These are phyloP conservation scores for Auricularia sp. DNA, from an alignment of 768 basidiomycete species.

Conservation along the genomic window DNA sequence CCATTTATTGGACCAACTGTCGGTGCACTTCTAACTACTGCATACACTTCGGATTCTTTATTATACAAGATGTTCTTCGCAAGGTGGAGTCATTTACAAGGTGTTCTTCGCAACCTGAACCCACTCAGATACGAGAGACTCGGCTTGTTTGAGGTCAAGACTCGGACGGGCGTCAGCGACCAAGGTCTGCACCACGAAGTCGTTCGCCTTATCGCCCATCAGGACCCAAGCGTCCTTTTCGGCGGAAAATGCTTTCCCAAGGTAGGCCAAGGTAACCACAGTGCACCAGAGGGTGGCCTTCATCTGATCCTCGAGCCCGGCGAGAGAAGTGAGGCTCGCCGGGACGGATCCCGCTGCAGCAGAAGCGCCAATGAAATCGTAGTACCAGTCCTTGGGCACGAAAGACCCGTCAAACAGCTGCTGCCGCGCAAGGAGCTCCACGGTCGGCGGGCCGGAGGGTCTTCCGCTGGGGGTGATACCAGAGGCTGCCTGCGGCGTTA, in stretches of 20 bases:
- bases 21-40: too few species aligned
- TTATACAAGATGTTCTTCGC: too few species aligned
- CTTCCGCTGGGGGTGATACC: not conserved
- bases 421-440: not conserved
- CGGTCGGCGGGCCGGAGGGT: not conserved
- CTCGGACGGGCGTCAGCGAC: too few species aligned
- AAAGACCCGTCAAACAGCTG: conserved; percentile 37
- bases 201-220: conserved; percentile 31
- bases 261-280: conserved; percentile 34
- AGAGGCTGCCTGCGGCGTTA: too few species aligned
- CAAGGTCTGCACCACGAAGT: conserved; percentile 15
- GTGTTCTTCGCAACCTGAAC: too few species aligned
- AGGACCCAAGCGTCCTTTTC: conserved; percentile 34
- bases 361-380: conserved; percentile 19
- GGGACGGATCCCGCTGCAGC: not conserved
- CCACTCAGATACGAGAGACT: too few species aligned
- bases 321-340: not conserved
- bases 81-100: too few species aligned
- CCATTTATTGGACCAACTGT: too few species aligned
- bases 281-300: conserved; percentile 35
- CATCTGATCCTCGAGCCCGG: not conserved
- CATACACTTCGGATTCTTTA: too few species aligned
- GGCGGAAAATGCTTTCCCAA: conserved; percentile 27
- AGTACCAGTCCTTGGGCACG: conserved; percentile 20
- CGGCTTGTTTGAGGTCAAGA: too few species aligned